Evolutionary conservation across 306 rosid genomes (phyloP).

Genomic region (Glycine latifolia): DNA sequence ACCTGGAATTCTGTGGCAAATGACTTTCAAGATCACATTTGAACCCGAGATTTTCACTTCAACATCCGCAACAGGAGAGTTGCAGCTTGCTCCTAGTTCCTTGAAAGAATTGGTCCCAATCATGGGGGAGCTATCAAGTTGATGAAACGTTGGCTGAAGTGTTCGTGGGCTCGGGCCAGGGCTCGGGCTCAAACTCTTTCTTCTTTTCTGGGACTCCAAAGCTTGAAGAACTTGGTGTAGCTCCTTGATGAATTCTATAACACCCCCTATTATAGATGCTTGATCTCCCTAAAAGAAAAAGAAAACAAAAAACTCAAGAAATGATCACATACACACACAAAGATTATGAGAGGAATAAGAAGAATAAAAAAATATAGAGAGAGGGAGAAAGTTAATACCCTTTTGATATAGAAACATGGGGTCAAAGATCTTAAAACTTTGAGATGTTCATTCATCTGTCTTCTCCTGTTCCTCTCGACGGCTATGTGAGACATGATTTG

Average conservation of each 20-base stretch:
- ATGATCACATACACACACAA: background rate
- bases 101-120: conserved; percentile 50
- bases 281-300: conserved; percentile 74
- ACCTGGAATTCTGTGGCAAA: conserved; percentile 67
- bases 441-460: conserved; percentile 98
- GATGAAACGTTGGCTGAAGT: conserved; percentile 32
- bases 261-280: conserved; percentile 97
- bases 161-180: conserved; percentile 64
- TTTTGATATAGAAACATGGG: conserved; percentile 95
- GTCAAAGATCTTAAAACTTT: conserved; percentile 84
- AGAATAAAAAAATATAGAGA: background rate
- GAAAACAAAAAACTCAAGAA: background rate
- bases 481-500: conserved; percentile 90
- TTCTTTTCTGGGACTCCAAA: conserved; percentile 85
- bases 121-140: conserved; percentile 43
- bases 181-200: conserved; percentile 95
- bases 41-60: conserved; percentile 92
- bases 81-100: conserved; percentile 83
- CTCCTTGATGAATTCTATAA: conserved; percentile 92
- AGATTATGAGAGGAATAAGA: background rate
- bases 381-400: conserved; percentile 59
- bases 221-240: conserved; percentile 84
- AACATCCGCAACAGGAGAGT: conserved; percentile 87
- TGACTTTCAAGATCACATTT: conserved; percentile 73
- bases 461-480: conserved; percentile 94